Conservation (phyloP, 805 yeast species). For the Yamadazyma takamatsuzukensis region DNA sequence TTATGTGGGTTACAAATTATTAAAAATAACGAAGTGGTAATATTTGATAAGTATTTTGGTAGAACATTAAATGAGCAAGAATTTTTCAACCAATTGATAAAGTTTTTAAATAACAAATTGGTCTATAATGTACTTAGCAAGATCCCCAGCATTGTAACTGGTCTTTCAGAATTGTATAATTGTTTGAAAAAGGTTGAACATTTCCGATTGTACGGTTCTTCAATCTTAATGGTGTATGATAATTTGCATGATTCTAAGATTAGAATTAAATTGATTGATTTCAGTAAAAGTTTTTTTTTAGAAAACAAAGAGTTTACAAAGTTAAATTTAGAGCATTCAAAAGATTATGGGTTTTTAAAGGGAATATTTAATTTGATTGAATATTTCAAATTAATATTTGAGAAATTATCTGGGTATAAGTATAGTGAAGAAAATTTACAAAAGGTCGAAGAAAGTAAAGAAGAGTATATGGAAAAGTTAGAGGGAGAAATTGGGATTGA, state of each 20-base stretch:
- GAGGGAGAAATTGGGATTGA: slow-evolving; percentile 12
- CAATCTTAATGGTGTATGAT: slow-evolving; percentile 85
- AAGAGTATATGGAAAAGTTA: slow-evolving; percentile 10
- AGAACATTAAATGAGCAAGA: slow-evolving; percentile 71
- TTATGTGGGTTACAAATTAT: slow-evolving; percentile 89
- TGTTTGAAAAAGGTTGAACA: slow-evolving; percentile 59
- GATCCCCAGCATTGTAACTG: slow-evolving; percentile 61
- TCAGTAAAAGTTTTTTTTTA: slow-evolving; percentile 67
- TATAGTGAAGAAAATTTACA: slow-evolving; percentile 11
- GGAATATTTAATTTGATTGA: slow-evolving; percentile 74
- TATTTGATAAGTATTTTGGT: slow-evolving; percentile 91
- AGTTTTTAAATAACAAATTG: slow-evolving; percentile 78
- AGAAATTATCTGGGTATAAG: slow-evolving; percentile 44
- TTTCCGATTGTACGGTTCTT: slow-evolving; percentile 89
- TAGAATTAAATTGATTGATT: slow-evolving; percentile 80
- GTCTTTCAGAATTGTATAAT: slow-evolving; percentile 53
- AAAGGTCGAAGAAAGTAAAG: slow-evolving; percentile 11
- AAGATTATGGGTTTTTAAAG: slow-evolving; percentile 78
- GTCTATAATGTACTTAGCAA: slow-evolving; percentile 58
- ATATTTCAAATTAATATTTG: slow-evolving; percentile 62
- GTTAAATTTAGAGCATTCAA: background rate
- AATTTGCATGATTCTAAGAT: slow-evolving; percentile 16
- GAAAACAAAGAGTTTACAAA: slow-evolving; percentile 2
- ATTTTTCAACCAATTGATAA: slow-evolving; percentile 68
- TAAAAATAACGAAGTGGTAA: slow-evolving; percentile 43